Evolutionary conservation across 2,329 filamentous ascomycete genomes (phyloP).

Genomic region (Coleophoma cylindrospora): DNA sequence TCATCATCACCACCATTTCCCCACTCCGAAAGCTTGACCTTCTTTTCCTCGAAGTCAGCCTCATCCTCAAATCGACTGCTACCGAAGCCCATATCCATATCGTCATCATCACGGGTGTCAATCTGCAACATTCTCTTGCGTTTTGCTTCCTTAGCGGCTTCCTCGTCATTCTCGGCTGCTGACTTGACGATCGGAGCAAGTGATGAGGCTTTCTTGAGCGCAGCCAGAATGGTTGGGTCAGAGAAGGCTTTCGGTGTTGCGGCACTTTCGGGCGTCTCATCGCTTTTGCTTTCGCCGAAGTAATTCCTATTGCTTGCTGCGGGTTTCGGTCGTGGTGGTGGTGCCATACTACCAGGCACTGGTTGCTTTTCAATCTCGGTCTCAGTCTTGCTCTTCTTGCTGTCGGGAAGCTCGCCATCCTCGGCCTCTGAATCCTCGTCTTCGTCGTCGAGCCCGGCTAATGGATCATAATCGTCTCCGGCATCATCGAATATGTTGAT

Average conservation of each 20-base stretch:
- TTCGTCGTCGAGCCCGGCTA: constrained; percentile 49
- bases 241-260: constrained; percentile 47
- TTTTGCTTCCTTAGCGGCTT: constrained; percentile 58
- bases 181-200: constrained; percentile 43
- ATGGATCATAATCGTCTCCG: constrained; percentile 62
- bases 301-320: constrained; percentile 47
- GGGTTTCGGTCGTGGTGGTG: constrained; percentile 36
- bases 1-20: constrained; percentile 46
- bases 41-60: constrained; percentile 68
- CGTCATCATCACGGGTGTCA: constrained; percentile 76
- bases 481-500: constrained; percentile 62
- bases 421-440: constrained; percentile 37
- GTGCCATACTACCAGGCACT: constrained; percentile 32
- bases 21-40: constrained; percentile 66
- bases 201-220: constrained; percentile 77
- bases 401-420: constrained; percentile 34
- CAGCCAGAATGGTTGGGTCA: constrained; percentile 77
- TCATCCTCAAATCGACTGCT: constrained; percentile 83
- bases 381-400: constrained; percentile 8
- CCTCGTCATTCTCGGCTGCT: constrained; percentile 33
- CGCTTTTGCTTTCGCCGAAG: constrained; percentile 54
- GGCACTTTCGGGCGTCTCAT: constrained; percentile 18
- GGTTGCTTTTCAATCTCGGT: constrained; percentile 7
- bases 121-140: constrained; percentile 69
- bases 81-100: constrained; percentile 94